A percentile compares a stretch with the other conserved stretches of the same genome.
phyloP scores from a whole-genome alignment of 75 land plant species.

The Cunninghamia lanceolata region DNA sequence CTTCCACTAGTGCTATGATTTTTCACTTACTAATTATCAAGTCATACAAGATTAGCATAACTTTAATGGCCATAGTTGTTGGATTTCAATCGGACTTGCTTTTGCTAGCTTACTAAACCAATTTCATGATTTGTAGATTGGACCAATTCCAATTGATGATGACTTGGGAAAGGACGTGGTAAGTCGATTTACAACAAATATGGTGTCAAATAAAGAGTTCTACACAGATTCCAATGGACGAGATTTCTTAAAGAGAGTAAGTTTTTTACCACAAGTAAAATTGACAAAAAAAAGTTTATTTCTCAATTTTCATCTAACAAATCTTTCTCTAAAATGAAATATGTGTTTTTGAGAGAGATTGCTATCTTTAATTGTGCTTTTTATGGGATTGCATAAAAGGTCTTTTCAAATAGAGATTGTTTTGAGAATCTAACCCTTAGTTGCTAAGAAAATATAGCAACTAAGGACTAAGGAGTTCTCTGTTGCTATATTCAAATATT shows the following conservation, averaged over 20 bases:
- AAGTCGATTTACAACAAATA: conserved; percentile 48
- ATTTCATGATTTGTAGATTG: conserved; percentile 52
- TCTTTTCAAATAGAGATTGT: background rate
- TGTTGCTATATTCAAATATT: background rate
- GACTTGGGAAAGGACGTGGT: conserved; percentile 77
- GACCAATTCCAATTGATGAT: conserved; percentile 89
- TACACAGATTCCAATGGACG: conserved; percentile 94
- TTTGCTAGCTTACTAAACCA: background rate
- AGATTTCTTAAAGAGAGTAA: conserved; percentile 88
- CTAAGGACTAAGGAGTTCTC: background rate
- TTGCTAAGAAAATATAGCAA: too few species aligned
- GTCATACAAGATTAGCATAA: background rate
- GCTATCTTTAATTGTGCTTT: background rate
- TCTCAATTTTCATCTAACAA: background rate
- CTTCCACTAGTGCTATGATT: background rate
- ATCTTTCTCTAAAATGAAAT: background rate
- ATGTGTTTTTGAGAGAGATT: background rate
- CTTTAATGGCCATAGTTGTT: background rate
- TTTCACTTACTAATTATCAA: background rate
- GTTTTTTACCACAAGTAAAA: background rate
- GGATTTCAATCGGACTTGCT: background rate
- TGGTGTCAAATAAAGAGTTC: conserved; percentile 61
- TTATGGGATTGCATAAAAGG: background rate
- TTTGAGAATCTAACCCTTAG: too few species aligned
- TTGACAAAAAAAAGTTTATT: background rate